These are phyloP conservation scores for Coemansia sp. DNA, from an alignment of 192 early-diverging fungal species.

Conservation along the genomic window DNA sequence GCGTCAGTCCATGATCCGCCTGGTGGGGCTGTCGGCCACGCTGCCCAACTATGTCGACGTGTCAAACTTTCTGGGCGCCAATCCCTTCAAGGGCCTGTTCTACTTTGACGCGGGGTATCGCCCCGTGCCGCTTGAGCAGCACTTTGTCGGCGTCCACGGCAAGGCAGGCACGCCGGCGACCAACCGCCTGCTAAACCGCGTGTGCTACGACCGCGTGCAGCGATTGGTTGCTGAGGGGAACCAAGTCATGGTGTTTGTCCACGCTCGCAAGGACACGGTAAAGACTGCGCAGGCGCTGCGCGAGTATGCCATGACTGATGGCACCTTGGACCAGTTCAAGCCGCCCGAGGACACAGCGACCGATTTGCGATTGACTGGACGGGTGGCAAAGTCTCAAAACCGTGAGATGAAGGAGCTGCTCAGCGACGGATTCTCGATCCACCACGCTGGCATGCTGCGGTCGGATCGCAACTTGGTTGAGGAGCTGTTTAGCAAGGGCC, in stretches of 20 bases:
- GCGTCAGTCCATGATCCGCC: constrained; percentile 93
- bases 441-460: constrained; percentile 96
- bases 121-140: constrained; percentile 95
- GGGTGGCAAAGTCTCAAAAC: constrained; percentile 77
- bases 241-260: constrained; percentile 99
- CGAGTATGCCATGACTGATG: constrained; percentile 72
- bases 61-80: constrained; percentile 90
- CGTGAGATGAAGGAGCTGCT: constrained; percentile 90
- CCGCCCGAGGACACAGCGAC: constrained; percentile 42
- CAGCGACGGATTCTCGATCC: constrained; percentile 84
- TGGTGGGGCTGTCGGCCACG: constrained; percentile 97
- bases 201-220: constrained; percentile 85
- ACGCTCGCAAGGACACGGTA: constrained; percentile 98
- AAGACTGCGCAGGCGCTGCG: constrained; percentile 84
- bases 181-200: constrained; percentile 72
- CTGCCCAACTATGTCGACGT: constrained; percentile 99
- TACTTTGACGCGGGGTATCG: constrained; percentile 96
- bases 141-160: constrained; percentile 92
- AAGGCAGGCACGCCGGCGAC: constrained; percentile 73
- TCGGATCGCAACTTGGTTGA: constrained; percentile 87
- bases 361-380: constrained; percentile 57
- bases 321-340: constrained; percentile 45
- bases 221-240: constrained; percentile 78
- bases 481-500: constrained; percentile 86
- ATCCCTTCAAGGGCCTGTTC: constrained; percentile 91